Percentiles rank a stretch among this genome's conserved stretches.
phyloP scores from a whole-genome alignment of 2,329 filamentous ascomycete genomes.

The Triangularia setosa region DNA sequence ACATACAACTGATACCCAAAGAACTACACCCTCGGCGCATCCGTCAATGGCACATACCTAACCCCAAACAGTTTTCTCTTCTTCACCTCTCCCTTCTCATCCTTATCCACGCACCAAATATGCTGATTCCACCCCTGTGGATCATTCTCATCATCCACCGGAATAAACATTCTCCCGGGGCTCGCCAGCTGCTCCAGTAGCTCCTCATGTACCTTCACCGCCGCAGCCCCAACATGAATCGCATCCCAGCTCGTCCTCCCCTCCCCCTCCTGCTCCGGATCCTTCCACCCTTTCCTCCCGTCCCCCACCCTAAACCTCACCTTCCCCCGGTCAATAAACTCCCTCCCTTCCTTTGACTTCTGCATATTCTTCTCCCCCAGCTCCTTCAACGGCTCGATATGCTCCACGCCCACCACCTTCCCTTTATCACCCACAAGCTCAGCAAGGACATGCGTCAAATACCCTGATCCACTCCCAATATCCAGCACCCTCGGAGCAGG shows the following conservation, averaged over 20 bases:
- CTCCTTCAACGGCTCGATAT: conserved; percentile 62
- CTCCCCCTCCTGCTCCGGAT: conserved; percentile 40
- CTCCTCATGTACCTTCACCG: conserved; percentile 65
- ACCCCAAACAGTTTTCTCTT: conserved; percentile 66
- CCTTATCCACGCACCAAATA: conserved; percentile 73
- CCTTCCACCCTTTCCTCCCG: conserved; percentile 62
- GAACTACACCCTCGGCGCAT: conserved; percentile 49
- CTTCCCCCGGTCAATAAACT: conserved; percentile 58
- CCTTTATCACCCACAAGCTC: conserved; percentile 60
- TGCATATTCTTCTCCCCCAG: conserved; percentile 62
- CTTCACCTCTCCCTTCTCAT: conserved; percentile 56
- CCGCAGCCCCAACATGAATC: conserved; percentile 92
- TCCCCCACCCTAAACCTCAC: conserved; percentile 75
- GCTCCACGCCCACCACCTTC: conserved; percentile 68
- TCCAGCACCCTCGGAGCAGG: conserved; percentile 59
- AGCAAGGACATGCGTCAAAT: conserved; percentile 83
- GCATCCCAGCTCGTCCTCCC: conserved; percentile 69
- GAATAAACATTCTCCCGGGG: conserved; percentile 79
- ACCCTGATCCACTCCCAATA: conserved; percentile 73
- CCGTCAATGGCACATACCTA: conserved; percentile 72
- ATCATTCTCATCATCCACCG: conserved; percentile 55
- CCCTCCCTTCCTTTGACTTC: conserved; percentile 55
- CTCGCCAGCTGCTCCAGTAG: conserved; percentile 72
- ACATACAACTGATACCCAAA: no score
- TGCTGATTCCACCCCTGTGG: conserved; percentile 51